Conservation (phyloP, 73 alveolate genomes). For the Paramecium primaurelia region DNA sequence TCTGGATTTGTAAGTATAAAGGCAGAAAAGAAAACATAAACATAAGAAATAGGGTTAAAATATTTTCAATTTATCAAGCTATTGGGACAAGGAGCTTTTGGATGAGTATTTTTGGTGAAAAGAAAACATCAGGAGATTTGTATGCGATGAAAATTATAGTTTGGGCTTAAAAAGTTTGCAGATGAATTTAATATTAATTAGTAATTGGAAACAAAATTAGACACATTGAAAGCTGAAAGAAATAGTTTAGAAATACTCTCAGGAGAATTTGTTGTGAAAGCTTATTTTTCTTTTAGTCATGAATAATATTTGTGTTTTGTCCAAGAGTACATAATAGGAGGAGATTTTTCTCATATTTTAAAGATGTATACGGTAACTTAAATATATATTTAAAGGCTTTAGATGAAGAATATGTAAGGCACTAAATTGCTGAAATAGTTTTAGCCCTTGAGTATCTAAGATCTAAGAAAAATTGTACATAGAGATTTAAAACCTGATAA, state of each 20-base stretch:
- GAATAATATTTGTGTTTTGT: slow-evolving; percentile 57
- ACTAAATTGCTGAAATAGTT: slow-evolving; percentile 77
- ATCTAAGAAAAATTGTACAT: slow-evolving; percentile 71
- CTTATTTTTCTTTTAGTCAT: slow-evolving; percentile 53
- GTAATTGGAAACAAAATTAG: slow-evolving; percentile 16
- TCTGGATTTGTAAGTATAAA: slow-evolving; percentile 48
- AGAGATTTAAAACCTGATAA: slow-evolving; percentile 86
- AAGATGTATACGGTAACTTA: slow-evolving; percentile 27
- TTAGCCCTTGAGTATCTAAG: slow-evolving; percentile 73
- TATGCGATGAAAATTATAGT: slow-evolving; percentile 94
- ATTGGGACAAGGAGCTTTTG: slow-evolving; percentile 91
- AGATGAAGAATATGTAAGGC: slow-evolving; percentile 68
- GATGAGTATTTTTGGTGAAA: slow-evolving; percentile 84
- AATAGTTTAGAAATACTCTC: slow-evolving; percentile 57
- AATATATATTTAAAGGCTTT: neutral
- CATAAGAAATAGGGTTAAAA: slow-evolving; percentile 41
- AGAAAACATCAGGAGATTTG: slow-evolving; percentile 69
- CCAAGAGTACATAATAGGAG: slow-evolving; percentile 57
- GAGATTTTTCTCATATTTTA: slow-evolving; percentile 49
- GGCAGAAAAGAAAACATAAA: slow-evolving; percentile 3
- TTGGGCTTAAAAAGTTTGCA: slow-evolving; percentile 47
- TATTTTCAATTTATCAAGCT: slow-evolving; percentile 77
- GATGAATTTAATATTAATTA: neutral
- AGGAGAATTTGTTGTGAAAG: slow-evolving; percentile 63
- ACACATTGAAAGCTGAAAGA: slow-evolving; percentile 55